A percentile compares a stretch with the other conserved stretches of the same genome.
Conservation (phyloP, 140 eudicot genomes). For the Anethum foeniculum region DNA sequence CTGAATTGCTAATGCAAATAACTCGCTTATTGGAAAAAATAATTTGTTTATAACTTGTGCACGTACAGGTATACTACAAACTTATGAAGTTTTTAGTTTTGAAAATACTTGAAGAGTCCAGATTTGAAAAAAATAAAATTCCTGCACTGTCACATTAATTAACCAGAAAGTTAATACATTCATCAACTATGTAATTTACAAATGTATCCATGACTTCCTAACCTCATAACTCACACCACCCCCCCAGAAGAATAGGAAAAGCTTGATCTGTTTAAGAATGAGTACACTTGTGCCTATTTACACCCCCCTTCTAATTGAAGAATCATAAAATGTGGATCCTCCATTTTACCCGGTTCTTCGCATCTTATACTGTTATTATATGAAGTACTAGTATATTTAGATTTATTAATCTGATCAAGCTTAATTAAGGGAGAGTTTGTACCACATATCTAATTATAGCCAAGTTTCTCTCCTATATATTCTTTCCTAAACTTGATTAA, state of each 20-base stretch:
- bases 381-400: not conserved
- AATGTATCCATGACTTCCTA: not conserved
- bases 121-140: too few relatives aligned
- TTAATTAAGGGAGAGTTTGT: not conserved
- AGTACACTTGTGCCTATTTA: constrained; percentile 8
- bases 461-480: constrained; percentile 1
- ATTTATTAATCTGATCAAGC: too few relatives aligned
- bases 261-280: not conserved
- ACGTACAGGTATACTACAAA: not conserved
- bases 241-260: constrained; percentile 17
- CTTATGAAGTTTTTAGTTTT: not conserved
- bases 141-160: too few relatives aligned
- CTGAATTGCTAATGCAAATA: too few relatives aligned
- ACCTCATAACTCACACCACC: not conserved
- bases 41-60: too few relatives aligned
- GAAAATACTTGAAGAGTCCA: too few relatives aligned
- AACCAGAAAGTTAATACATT: not conserved
- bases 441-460: not conserved
- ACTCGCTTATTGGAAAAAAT: too few relatives aligned
- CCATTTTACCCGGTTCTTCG: constrained; percentile 18
- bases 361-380: constrained; percentile 10
- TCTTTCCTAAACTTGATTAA: not conserved
- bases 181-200: not conserved
- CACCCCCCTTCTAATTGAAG: constrained; percentile 4
- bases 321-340: constrained; percentile 26